Evolutionary conservation across 1,139 yeast species (phyloP).

Genomic region (Yamadazyma songkhlaensis): DNA sequence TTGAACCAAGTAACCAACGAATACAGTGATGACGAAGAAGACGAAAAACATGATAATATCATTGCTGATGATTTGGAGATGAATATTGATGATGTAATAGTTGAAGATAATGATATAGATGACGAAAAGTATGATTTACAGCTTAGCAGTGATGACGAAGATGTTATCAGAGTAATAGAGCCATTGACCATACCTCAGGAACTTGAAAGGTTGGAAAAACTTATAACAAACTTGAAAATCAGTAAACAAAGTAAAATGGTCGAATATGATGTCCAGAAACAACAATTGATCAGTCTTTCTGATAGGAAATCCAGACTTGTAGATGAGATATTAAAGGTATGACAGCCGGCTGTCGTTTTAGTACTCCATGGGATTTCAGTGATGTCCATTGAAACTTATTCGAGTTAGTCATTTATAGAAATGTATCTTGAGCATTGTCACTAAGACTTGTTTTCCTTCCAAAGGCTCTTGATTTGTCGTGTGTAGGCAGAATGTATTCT

Average conservation of each 20-base stretch:
- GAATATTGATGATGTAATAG: too few species aligned
- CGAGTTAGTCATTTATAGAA: too few species aligned
- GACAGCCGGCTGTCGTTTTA: too few species aligned
- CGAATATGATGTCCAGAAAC: conserved; percentile 9
- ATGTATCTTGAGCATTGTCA: too few species aligned
- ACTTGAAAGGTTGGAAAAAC: conserved; percentile 10
- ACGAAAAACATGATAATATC: conserved; percentile 11
- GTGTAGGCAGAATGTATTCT: too few species aligned
- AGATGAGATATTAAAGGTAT: background rate
- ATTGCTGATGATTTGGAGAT: too few species aligned
- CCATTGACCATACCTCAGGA: conserved; percentile 15
- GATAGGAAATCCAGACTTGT: conserved; percentile 5
- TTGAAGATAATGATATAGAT: conserved; percentile 17
- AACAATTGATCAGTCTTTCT: conserved; percentile 7
- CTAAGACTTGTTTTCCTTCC: too few species aligned
- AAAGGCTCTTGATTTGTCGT: too few species aligned
- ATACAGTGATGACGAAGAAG: conserved; percentile 15
- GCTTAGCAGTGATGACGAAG: conserved; percentile 16
- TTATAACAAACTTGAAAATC: conserved; percentile 3
- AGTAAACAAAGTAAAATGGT: conserved; percentile 6
- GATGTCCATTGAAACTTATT: too few species aligned
- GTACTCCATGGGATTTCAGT: too few species aligned
- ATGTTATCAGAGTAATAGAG: conserved; percentile 6
- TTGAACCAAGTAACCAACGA: conserved; percentile 12
- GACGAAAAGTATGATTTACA: conserved; percentile 23